These are phyloP conservation scores for Sporothrix brasiliensis DNA, from an alignment of 2,329 filamentous ascomycete genomes.

Conservation along the genomic window DNA sequence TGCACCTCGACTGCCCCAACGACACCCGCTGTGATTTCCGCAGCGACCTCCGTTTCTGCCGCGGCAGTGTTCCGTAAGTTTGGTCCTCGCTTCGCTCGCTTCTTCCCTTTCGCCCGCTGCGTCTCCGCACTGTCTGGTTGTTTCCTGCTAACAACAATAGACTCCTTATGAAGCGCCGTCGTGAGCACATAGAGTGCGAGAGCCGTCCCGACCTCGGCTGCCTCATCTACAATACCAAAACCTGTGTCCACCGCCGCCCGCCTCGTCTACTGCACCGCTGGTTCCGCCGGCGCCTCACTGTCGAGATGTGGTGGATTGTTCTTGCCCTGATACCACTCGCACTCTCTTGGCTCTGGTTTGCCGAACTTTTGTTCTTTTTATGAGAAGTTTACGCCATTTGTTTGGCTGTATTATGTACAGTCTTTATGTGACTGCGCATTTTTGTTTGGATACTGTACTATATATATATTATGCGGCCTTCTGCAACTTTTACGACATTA, in stretches of 20 bases:
- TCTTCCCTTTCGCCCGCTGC: not conserved
- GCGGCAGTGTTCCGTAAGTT: slow-evolving; percentile 61
- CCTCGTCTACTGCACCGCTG: slow-evolving; percentile 53
- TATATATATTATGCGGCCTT: not conserved
- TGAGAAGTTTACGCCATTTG: not conserved
- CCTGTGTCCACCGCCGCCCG: slow-evolving; percentile 51
- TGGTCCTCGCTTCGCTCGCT: not conserved
- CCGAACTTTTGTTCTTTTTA: slow-evolving; percentile 34
- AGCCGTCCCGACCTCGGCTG: slow-evolving; percentile 60
- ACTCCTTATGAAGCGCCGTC: slow-evolving; percentile 60
- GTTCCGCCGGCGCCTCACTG: slow-evolving; percentile 50
- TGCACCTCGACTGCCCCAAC: slow-evolving; percentile 68
- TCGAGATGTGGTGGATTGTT: slow-evolving; percentile 56
- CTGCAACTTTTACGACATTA: not conserved
- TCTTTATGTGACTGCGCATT: not conserved
- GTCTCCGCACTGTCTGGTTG: not conserved
- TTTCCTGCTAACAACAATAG: slow-evolving; percentile 41
- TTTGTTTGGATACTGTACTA: slow-evolving; percentile 11
- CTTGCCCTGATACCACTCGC: slow-evolving; percentile 49
- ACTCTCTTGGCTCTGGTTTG: slow-evolving; percentile 47
- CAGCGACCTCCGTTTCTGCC: slow-evolving; percentile 62
- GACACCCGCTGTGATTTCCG: slow-evolving; percentile 59
- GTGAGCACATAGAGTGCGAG: slow-evolving; percentile 65
- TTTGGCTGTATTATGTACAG: not conserved
- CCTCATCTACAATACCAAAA: slow-evolving; percentile 55